Evolutionary conservation across 495 filamentous ascomycete genomes (phyloP).

Genomic region (Amphirosellinia nigrospora): DNA sequence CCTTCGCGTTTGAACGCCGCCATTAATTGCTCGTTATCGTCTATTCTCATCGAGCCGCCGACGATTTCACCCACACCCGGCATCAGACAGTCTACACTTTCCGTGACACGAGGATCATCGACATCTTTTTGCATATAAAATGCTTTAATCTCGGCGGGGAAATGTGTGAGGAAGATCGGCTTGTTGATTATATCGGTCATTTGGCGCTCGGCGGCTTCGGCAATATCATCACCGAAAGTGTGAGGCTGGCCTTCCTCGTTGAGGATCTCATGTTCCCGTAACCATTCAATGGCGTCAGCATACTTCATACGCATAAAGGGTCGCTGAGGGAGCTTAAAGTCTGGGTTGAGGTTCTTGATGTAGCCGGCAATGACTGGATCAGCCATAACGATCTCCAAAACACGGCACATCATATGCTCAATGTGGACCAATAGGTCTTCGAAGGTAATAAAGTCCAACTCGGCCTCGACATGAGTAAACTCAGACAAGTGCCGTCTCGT

Average conservation of each 20-base stretch:
- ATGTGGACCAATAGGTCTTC: slow-evolving; percentile 89
- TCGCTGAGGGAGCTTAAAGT: slow-evolving; percentile 79
- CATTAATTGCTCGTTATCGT: slow-evolving; percentile 90
- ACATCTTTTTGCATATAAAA: slow-evolving; percentile 99
- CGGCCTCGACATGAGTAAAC: slow-evolving; percentile 97
- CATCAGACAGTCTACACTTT: slow-evolving; percentile 96
- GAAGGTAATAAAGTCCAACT: slow-evolving; percentile 96
- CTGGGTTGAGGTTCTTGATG: slow-evolving; percentile 85
- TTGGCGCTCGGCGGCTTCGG: slow-evolving; percentile 92
- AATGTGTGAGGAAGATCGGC: slow-evolving; percentile 96
- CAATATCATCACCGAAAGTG: slow-evolving; percentile 95
- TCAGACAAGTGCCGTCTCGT: slow-evolving; percentile 94
- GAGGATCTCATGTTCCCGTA: slow-evolving; percentile 77
- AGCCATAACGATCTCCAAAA: slow-evolving; percentile 75
- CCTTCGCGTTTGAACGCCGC: slow-evolving; percentile 85
- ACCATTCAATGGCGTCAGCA: slow-evolving; percentile 91
- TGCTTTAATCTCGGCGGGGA: slow-evolving; percentile 96
- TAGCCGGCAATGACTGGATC: slow-evolving; percentile 71
- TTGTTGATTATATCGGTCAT: slow-evolving; percentile 97
- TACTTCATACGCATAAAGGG: slow-evolving; percentile 98
- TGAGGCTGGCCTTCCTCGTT: slow-evolving; percentile 94
- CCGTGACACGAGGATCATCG: slow-evolving; percentile 83
- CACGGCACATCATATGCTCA: slow-evolving; percentile 85
- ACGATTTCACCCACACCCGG: slow-evolving; percentile 97
- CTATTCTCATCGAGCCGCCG: slow-evolving; percentile 95